Base-by-base conservation (phyloP, 1,139 yeast genomes). In the Saccharomycopsis hybrid region DNA sequence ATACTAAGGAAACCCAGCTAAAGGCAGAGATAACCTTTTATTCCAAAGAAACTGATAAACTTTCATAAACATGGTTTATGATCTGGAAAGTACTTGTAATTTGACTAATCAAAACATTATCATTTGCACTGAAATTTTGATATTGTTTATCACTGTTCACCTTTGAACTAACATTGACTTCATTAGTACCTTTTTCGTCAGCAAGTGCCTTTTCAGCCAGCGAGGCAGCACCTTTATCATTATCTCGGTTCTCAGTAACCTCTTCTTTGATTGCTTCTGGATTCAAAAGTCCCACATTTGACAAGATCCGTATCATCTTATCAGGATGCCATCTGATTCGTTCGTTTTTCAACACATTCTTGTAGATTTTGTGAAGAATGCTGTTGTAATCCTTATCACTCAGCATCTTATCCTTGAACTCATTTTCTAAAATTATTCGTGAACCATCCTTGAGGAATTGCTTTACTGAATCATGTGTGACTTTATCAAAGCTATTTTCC, bases 271-370 rank as follows among this genome's bases (percentile, higher is more conserved):
- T 9, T 31, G 8, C 33, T 31, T 31, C 33, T 36, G 39, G 39
- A 5, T 7, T 8, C 39, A 36, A 36, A 18, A 25, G 46, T 41
- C 29, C 49, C 4, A 37, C 9, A 18, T 41, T 33, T 24, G 46
- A 37, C 2, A 59, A 38, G 7, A 53, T 48, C 43, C 57, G 44
- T 5, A 50, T 42, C 69, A 71, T 65, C 58, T 72, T 75, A 60
- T 82, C 89, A 1, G 89, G 89, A 60, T 82, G 89, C 88, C 88
- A 82, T 54, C 76, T 65, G 3, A 80, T 62, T 53, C 88, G 59
- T 58, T 82, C 88, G 33, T 56, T 59, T 52, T 72, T 76, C 5
- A 80, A 53, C 3, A 75, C 57, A 2, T 63, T 68, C 9, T 55
- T 28, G 55, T 2, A 42, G 18, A 41, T 47, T 51, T 13, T 63